Conservation (phyloP, 2,329 filamentous ascomycete genomes). For the Hypoxylon sp. region DNA sequence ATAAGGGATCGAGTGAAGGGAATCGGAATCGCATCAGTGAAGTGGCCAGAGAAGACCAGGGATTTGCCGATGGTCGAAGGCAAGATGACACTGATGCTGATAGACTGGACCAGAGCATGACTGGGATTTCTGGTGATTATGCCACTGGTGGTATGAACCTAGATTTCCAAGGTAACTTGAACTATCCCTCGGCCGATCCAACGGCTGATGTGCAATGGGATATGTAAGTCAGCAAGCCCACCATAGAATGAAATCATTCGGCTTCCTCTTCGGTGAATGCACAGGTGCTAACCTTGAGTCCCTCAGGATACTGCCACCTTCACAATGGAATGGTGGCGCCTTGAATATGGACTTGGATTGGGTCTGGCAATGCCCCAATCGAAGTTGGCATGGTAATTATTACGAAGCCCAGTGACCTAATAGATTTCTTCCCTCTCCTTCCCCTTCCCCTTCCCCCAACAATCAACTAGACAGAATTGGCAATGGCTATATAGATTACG, state of each 20-base stretch:
- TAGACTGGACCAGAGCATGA: slow-evolving; percentile 24
- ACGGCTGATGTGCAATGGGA: slow-evolving; percentile 43
- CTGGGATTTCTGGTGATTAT: slow-evolving; percentile 26
- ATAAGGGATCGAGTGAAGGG: slow-evolving; percentile 1
- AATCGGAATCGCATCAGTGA: neutral
- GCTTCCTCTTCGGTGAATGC: neutral
- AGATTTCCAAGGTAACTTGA: slow-evolving; percentile 20
- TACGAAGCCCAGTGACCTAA: slow-evolving; percentile 2
- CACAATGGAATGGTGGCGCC: slow-evolving; percentile 42
- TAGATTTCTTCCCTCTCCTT: neutral
- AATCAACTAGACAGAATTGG: neutral
- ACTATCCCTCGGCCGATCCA: slow-evolving; percentile 2
- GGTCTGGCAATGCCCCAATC: slow-evolving; percentile 43
- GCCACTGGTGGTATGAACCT: slow-evolving; percentile 16
- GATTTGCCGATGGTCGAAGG: neutral
- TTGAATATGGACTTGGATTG: slow-evolving; percentile 46
- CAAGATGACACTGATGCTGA: slow-evolving; percentile 2
- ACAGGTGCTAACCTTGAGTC: slow-evolving; percentile 12
- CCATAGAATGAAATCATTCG: neutral
- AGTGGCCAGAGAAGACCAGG: neutral
- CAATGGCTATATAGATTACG: neutral
- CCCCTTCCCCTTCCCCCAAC: no score
- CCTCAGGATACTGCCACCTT: slow-evolving; percentile 41
- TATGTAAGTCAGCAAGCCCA: slow-evolving; percentile 38
- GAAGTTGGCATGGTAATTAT: slow-evolving; percentile 31